phyloP scores from a whole-genome alignment of 495 filamentous ascomycete species.

The Glonium stellatum region DNA sequence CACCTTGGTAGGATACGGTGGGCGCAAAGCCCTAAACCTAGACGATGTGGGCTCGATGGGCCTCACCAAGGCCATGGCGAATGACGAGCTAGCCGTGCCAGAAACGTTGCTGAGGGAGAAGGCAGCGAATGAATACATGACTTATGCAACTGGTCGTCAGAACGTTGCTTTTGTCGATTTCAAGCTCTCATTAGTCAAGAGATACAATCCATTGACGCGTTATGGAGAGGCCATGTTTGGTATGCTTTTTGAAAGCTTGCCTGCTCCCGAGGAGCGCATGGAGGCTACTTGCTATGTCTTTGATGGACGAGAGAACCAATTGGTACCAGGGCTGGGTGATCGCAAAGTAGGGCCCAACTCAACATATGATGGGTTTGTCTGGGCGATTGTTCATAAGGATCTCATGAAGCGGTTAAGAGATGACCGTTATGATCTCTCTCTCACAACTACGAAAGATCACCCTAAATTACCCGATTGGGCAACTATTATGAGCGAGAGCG shows the following conservation, averaged over 20 bases:
- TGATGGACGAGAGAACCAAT: conserved; percentile 78
- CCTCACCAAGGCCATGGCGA: conserved; percentile 34
- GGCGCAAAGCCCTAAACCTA: conserved; percentile 33
- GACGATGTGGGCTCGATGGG: conserved; percentile 42
- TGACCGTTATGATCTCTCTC: conserved; percentile 87
- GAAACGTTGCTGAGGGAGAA: conserved; percentile 73
- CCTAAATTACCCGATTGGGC: conserved; percentile 84
- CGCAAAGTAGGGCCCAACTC: conserved; percentile 59
- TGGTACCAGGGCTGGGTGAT: conserved; percentile 54
- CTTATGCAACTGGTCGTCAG: conserved; percentile 89
- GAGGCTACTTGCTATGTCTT: conserved; percentile 77
- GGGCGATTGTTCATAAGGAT: conserved; percentile 91
- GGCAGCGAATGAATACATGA: conserved; percentile 70
- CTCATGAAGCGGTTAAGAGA: conserved; percentile 82
- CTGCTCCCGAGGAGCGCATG: conserved; percentile 58
- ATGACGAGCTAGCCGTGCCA: conserved; percentile 35
- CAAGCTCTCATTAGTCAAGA: conserved; percentile 72
- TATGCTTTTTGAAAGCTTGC: conserved; percentile 74
- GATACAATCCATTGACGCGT: conserved; percentile 78
- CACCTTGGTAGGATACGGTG: conserved; percentile 75
- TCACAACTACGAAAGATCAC: conserved; percentile 88
- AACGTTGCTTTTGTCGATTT: conserved; percentile 89
- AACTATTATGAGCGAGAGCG: conserved; percentile 93
- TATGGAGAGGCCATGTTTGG: conserved; percentile 58
- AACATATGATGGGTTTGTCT: conserved; percentile 84